These are phyloP conservation scores for Apiospora malaysiana DNA, from an alignment of 2,329 filamentous ascomycete genomes.

Conservation along the genomic window DNA sequence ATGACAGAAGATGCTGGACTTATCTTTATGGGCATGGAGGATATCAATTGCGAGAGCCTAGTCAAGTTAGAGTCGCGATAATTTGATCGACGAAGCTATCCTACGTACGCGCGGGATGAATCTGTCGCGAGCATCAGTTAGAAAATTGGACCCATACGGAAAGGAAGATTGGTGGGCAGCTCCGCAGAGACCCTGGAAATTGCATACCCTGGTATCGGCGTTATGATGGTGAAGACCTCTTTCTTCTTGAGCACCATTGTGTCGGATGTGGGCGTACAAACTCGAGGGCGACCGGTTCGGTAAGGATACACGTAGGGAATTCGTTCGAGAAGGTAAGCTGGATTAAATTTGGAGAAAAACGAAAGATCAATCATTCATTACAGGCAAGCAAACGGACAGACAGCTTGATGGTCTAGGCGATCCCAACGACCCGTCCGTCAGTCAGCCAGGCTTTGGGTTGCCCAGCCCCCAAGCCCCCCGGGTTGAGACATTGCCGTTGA, in stretches of 20 bases:
- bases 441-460: neutral
- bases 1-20: neutral
- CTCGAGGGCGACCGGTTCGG: neutral
- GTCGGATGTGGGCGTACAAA: neutral
- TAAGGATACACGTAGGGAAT: neutral
- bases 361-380: neutral
- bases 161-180: neutral
- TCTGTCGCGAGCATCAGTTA: conserved; percentile 20
- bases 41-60: conserved; percentile 68
- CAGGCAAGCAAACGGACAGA: neutral
- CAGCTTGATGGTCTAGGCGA: neutral
- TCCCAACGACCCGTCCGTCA: neutral
- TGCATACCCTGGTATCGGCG: conserved; percentile 63
- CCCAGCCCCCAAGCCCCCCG: conserved; percentile 9
- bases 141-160: neutral
- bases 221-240: conserved; percentile 70
- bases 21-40: conserved; percentile 68
- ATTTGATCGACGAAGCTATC: neutral
- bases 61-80: neutral
- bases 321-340: neutral
- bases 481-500: conserved; percentile 16
- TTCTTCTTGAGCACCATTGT: conserved; percentile 64
- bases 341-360: neutral
- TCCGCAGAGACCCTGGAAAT: neutral
- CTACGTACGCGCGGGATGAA: conserved; percentile 65